These are phyloP conservation scores for Dictyostelium firmibasis DNA, from an alignment of 78 protist species.

Conservation along the genomic window DNA sequence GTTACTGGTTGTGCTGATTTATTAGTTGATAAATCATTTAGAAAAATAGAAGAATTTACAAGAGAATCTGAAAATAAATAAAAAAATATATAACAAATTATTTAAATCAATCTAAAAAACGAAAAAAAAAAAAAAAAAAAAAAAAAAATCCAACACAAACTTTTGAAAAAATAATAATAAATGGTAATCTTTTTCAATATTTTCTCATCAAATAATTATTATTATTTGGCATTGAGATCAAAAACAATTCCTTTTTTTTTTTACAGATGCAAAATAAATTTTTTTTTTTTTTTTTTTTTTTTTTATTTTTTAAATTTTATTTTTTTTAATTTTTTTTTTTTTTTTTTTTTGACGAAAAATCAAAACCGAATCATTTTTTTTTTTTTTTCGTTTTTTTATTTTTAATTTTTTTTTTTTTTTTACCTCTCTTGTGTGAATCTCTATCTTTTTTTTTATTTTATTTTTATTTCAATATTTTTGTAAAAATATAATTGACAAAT, in stretches of 20 bases:
- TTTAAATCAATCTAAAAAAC: not conserved
- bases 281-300: not conserved
- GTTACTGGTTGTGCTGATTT: not conserved
- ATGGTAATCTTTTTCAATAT: no score
- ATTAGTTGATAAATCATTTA: not conserved
- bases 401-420: not conserved
- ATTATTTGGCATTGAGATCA: no score
- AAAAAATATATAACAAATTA: not conserved
- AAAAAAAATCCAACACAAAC: no score
- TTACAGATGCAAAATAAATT: not conserved
- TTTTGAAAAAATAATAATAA: no score
- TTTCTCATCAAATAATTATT: no score
- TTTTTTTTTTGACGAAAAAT: not conserved
- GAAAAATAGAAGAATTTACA: not conserved
- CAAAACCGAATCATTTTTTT: not conserved
- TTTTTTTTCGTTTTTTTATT: not conserved
- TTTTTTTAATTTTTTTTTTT: constrained; percentile 9
- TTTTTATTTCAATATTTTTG: not conserved
- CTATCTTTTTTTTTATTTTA: no score
- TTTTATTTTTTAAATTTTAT: not conserved
- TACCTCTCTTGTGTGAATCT: no score
- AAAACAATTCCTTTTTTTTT: not conserved
- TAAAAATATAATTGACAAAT: not conserved
- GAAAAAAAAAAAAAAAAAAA: not conserved
- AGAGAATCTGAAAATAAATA: not conserved